Conservation (phyloP, 1,139 yeast species). For the Saccharomycopsis crataegensis region DNA sequence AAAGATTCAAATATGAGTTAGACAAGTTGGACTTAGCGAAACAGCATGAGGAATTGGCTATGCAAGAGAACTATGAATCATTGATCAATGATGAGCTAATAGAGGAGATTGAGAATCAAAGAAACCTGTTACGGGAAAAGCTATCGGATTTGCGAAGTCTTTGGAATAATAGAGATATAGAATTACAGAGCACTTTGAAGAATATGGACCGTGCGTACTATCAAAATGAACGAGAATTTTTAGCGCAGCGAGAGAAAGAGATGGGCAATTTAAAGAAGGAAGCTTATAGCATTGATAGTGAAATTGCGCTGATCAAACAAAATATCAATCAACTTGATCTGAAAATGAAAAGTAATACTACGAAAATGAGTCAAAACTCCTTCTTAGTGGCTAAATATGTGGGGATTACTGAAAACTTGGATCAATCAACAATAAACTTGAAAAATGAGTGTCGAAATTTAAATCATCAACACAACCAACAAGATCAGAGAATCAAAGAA, state of each 20-base stretch:
- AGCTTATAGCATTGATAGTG: constrained; percentile 21
- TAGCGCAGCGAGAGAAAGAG: constrained; percentile 16
- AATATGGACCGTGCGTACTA: constrained; percentile 21
- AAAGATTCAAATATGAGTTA: constrained; percentile 32
- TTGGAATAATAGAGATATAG: constrained; percentile 20
- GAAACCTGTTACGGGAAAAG: constrained; percentile 22
- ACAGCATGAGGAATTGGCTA: constrained; percentile 31
- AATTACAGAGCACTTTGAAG: neutral
- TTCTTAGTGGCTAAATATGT: constrained; percentile 19
- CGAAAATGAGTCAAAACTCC: constrained; percentile 18
- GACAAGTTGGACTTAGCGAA: constrained; percentile 33
- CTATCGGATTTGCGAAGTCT: constrained; percentile 17
- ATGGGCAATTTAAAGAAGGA: constrained; percentile 21
- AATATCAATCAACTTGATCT: constrained; percentile 21
- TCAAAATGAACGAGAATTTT: neutral
- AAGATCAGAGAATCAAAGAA: constrained; percentile 22
- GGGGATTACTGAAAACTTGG: constrained; percentile 21
- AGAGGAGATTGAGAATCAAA: constrained; percentile 27
- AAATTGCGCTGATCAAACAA: constrained; percentile 16
- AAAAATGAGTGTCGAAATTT: constrained; percentile 22
- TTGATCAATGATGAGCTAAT: constrained; percentile 32
- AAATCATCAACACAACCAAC: constrained; percentile 26
- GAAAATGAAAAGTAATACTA: constrained; percentile 20
- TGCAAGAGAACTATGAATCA: constrained; percentile 31
- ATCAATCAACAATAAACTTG: constrained; percentile 23